Percentiles rank a stretch among this genome's conserved stretches.
Evolutionary conservation across 352 stramenopile genomes (phyloP).

Genomic region (Phytopythium montanum): DNA sequence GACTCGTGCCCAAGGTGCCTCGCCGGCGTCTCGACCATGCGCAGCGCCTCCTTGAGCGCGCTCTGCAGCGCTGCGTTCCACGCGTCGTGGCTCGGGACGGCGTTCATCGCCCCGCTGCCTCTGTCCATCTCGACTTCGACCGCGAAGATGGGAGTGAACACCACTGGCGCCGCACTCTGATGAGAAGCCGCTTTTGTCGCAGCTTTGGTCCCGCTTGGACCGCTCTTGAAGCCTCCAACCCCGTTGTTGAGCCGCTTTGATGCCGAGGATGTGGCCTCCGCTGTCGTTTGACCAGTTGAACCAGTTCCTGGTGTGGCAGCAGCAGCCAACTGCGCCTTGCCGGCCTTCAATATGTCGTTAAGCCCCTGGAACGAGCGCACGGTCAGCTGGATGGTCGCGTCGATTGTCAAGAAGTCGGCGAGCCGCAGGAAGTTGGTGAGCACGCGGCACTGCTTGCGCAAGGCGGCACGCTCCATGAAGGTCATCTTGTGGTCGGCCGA

Average conservation of each 20-base stretch:
- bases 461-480: conserved; percentile 93
- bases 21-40: conserved; percentile 86
- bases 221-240: not conserved
- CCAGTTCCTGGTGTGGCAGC: not conserved
- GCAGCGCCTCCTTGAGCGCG: conserved; percentile 81
- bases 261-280: conserved; percentile 1
- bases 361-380: conserved; percentile 70
- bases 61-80: conserved; percentile 70
- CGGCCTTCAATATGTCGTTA: conserved; percentile 45
- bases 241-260: not conserved
- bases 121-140: conserved; percentile 72
- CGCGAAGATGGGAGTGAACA: conserved; percentile 55
- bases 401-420: conserved; percentile 90
- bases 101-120: conserved; percentile 30
- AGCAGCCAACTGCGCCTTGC: conserved; percentile 30
- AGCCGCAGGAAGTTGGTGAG: conserved; percentile 92
- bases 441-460: conserved; percentile 90
- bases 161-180: conserved; percentile 10
- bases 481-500: conserved; percentile 93
- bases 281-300: not conserved
- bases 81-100: conserved; percentile 54
- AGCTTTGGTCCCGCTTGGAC: conserved; percentile 7
- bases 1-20: conserved; percentile 79
- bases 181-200: conserved; percentile 9
- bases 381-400: conserved; percentile 86